Evolutionary conservation across 2,329 filamentous ascomycete genomes (phyloP), one percentile per base, ranked within the genome.

Genomic region (Colletotrichum horii): DNA sequence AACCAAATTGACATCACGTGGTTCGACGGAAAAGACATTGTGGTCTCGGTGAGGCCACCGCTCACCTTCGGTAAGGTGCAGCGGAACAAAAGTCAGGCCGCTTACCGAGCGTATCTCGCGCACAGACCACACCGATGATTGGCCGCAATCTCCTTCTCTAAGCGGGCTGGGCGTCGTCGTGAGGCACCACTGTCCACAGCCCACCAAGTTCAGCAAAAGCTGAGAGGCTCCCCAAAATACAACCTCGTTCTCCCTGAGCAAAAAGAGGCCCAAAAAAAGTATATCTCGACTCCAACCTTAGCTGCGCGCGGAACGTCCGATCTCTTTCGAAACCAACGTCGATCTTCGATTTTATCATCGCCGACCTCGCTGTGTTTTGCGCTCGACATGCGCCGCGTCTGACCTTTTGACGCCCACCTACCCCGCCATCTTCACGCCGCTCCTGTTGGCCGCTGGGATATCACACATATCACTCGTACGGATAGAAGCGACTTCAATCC

Each of bases 141-240:
- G 64, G 70, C 30, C 48, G 65, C 48, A 70, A 70, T 71, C 66
- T 74, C 66, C 70, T 67, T 36, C 68, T 58, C 73, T 58, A 65
- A 76, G 66, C 71, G 74, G 74, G 74, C 74, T 70, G 66, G 74
- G 70, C 58, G 34, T 32, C 55, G 68, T 66, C 71, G 74, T 74
- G 70, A 75, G 74, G 71, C 74, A 75, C 66, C 66, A 52, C 71
- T 26, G 60, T 71, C 66, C 74, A 71, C 71, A 66, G 66, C 71
- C 73, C 71, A 74, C 74, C 66, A 76, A 71, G 71, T 76, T 75
- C 52, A 74, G 74, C 70, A 75, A 70, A 75, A 70, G 71, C 71
- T 76, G 70, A 74, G 70, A 67, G 74, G 65, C 74, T 72, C 56
- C 64, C 71, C 61, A 74, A 73, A 72, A 71, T 61, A 48, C 58